Percentiles rank a stretch among this genome's conserved stretches.
phyloP scores from a whole-genome alignment of 805 yeast genomes.

The Myxozyma mucilagina region DNA sequence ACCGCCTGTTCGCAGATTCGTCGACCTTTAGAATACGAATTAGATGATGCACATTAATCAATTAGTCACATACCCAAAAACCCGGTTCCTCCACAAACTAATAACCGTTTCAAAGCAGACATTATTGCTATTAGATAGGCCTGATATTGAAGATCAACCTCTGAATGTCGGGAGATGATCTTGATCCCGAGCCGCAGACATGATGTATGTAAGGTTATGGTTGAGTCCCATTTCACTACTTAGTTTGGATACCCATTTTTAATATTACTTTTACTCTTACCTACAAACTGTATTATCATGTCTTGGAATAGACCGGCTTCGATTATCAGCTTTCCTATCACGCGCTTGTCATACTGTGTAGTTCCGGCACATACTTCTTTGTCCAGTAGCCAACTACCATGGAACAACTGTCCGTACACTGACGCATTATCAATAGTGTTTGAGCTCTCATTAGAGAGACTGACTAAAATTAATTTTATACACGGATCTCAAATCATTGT shows the following conservation, averaged over 20 bases:
- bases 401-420: constrained; percentile 28
- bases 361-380: constrained; percentile 6
- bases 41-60: neutral
- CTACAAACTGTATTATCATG: neutral
- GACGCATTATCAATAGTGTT: constrained; percentile 19
- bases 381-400: constrained; percentile 9
- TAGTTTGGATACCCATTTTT: neutral
- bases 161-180: neutral
- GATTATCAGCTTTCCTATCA: constrained; percentile 12
- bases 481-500: constrained; percentile 20
- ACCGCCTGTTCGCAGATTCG: constrained; percentile 27
- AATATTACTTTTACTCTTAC: neutral
- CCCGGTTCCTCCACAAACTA: constrained; percentile 27
- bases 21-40: constrained; percentile 5
- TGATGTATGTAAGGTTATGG: neutral
- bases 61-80: constrained; percentile 14
- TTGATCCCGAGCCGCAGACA: neutral
- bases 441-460: neutral
- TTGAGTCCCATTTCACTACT: neutral
- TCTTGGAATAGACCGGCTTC: neutral
- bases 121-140: neutral
- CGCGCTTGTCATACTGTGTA: constrained; percentile 20
- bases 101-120: constrained; percentile 8
- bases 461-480: constrained; percentile 4
- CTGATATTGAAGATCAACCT: neutral